Evolutionary conservation across 1,284 basidiomycete species (phyloP).

Genomic region (Takashimella tepidaria): DNA sequence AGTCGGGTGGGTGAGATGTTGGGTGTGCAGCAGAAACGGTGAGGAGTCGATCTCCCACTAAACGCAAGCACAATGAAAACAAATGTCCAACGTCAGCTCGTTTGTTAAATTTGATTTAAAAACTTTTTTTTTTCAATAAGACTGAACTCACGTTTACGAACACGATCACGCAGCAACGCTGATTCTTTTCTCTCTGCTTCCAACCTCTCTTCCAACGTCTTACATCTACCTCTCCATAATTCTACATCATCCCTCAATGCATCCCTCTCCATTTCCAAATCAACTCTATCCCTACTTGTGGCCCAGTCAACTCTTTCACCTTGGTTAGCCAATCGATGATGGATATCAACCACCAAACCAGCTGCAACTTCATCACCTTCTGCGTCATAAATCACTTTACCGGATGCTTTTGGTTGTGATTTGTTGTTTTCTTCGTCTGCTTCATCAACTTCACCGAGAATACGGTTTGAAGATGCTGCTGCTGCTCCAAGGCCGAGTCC

Average conservation of each 20-base stretch:
- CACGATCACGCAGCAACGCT: conserved; percentile 29
- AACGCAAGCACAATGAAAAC: too few relatives aligned
- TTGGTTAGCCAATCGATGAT: neutral
- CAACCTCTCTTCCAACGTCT: conserved; percentile 31
- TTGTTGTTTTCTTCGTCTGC: conserved; percentile 23
- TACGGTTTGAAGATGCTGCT: conserved; percentile 20
- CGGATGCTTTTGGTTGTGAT: neutral
- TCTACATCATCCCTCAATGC: conserved; percentile 40
- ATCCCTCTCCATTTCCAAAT: conserved; percentile 41
- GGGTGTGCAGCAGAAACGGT: conserved; percentile 20
- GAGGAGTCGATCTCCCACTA: conserved; percentile 30
- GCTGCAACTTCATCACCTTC: neutral
- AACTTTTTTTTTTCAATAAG: too few relatives aligned
- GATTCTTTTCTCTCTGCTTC: conserved; percentile 35
- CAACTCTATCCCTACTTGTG: conserved; percentile 22
- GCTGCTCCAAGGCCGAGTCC: conserved; percentile 19
- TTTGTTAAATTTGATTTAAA: neutral
- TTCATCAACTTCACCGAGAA: conserved; percentile 38
- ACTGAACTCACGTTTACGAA: conserved; percentile 38
- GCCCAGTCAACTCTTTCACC: neutral
- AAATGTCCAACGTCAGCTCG: too few relatives aligned
- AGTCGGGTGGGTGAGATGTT: conserved; percentile 6
- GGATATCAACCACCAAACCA: neutral
- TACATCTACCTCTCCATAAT: conserved; percentile 36
- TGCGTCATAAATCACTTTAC: neutral